Conservation (phyloP, 495 filamentous ascomycete species). For the Penicillium robsamsonii region DNA sequence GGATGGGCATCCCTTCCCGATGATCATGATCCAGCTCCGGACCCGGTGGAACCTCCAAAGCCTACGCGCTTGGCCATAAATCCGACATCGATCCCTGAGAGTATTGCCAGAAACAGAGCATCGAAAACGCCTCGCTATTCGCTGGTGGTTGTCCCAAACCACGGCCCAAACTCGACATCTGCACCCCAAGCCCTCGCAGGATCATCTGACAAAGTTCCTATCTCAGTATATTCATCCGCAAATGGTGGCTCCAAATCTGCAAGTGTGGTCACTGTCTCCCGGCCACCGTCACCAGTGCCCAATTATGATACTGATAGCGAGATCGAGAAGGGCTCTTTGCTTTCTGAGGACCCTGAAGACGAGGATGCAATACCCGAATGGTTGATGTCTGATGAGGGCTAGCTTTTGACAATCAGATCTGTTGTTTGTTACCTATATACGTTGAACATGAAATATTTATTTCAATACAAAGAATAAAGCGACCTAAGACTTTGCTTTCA, state of each 20-base stretch:
- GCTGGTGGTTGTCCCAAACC: slow-evolving; percentile 34
- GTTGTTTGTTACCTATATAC: neutral
- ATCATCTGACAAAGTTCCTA: slow-evolving; percentile 25
- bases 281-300: slow-evolving; percentile 11
- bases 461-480: too few relatives aligned
- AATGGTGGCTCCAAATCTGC: slow-evolving; percentile 23
- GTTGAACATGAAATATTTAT: neutral
- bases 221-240: slow-evolving; percentile 27
- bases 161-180: neutral
- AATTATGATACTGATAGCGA: slow-evolving; percentile 32
- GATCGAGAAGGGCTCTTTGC: slow-evolving; percentile 43
- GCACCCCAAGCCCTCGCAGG: slow-evolving; percentile 6
- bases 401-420: neutral
- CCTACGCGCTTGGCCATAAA: neutral
- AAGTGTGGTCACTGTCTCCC: slow-evolving; percentile 29
- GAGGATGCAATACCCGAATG: slow-evolving; percentile 68
- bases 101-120: neutral
- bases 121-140: slow-evolving; percentile 25
- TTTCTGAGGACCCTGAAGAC: slow-evolving; percentile 66
- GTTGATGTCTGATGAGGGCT: slow-evolving; percentile 42
- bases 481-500: too few relatives aligned
- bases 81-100: neutral
- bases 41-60: neutral
- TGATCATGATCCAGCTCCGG: slow-evolving; percentile 4
- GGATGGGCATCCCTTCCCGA: slow-evolving; percentile 30